Evolutionary conservation across 352 stramenopile species (phyloP).

Genomic region (Pythium apleroticum): DNA sequence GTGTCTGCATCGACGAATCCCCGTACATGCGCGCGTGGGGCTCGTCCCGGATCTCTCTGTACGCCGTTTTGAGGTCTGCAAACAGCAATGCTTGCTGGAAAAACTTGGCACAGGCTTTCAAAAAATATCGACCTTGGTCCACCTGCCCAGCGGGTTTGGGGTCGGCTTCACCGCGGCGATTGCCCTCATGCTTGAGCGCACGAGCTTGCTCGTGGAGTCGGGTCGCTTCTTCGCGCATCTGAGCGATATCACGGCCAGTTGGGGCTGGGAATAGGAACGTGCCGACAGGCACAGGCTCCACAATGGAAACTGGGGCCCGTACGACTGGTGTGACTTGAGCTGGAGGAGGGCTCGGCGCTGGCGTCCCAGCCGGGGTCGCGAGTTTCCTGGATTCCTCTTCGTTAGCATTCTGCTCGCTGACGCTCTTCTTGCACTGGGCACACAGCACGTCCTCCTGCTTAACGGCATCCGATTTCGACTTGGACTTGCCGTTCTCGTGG

Average conservation of each 20-base stretch:
- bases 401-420: constrained; percentile 46
- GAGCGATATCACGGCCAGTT: constrained; percentile 45
- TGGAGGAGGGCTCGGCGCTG: constrained; percentile 13
- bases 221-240: constrained; percentile 46
- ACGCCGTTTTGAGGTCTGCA: constrained; percentile 79
- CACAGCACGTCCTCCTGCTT: constrained; percentile 36
- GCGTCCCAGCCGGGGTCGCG: background rate
- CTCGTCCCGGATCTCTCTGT: constrained; percentile 65
- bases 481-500: constrained; percentile 15
- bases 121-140: constrained; percentile 71
- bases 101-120: constrained; percentile 79
- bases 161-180: constrained; percentile 51
- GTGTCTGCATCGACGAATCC: constrained; percentile 66
- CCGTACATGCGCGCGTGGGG: constrained; percentile 58
- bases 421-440: constrained; percentile 62
- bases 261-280: constrained; percentile 54
- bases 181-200: constrained; percentile 82
- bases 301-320: background rate
- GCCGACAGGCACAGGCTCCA: constrained; percentile 6
- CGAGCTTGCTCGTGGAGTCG: constrained; percentile 68
- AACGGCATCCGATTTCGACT: constrained; percentile 1
- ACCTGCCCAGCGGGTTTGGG: constrained; percentile 42
- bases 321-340: constrained; percentile 8
- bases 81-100: constrained; percentile 81
- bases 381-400: constrained; percentile 26